Evolutionary conservation across 495 filamentous ascomycete species (phyloP).

Genomic region (Talaromyces borbonicus): DNA sequence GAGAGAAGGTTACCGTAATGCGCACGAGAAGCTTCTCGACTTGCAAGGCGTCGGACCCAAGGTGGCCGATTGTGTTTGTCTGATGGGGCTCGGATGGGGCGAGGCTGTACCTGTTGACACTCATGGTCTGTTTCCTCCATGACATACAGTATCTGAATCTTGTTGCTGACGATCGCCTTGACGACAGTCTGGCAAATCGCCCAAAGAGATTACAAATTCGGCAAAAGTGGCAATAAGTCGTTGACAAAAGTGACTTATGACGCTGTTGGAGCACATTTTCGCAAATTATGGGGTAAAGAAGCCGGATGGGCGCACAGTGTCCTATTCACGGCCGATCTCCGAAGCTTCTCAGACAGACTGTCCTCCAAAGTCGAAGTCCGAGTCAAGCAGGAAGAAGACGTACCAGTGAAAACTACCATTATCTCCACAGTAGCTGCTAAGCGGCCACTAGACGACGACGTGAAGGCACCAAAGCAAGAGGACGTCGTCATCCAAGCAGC

Average conservation of each 20-base stretch:
- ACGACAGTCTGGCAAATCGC: constrained; percentile 88
- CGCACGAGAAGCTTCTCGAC: constrained; percentile 68
- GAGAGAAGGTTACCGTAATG: constrained; percentile 61
- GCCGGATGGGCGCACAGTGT: constrained; percentile 98
- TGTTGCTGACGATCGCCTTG: constrained; percentile 7
- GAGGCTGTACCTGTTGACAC: constrained; percentile 95
- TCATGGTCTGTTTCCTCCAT: constrained; percentile 47
- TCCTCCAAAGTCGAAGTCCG: constrained; percentile 42
- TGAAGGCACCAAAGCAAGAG: constrained; percentile 11
- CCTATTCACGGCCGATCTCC: constrained; percentile 88
- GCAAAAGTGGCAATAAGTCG: constrained; percentile 73
- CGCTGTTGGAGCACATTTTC: constrained; percentile 82
- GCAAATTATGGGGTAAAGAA: constrained; percentile 83
- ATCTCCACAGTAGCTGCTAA: constrained; percentile 21
- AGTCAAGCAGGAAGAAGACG: constrained; percentile 26
- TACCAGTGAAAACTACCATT: constrained; percentile 20
- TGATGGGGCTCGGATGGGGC: constrained; percentile 97
- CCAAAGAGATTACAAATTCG: constrained; percentile 88
- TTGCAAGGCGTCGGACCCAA: constrained; percentile 91
- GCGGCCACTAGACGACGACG: constrained; percentile 13
- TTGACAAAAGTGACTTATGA: constrained; percentile 83
- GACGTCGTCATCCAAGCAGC: constrained; percentile 17
- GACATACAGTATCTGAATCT: not conserved
- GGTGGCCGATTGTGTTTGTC: constrained; percentile 89
- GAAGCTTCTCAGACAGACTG: constrained; percentile 63